Percentiles rank a stretch among this genome's conserved stretches.
Evolutionary conservation across 495 filamentous ascomycete genomes (phyloP).

Genomic region (Aspergillus coremiiformis): DNA sequence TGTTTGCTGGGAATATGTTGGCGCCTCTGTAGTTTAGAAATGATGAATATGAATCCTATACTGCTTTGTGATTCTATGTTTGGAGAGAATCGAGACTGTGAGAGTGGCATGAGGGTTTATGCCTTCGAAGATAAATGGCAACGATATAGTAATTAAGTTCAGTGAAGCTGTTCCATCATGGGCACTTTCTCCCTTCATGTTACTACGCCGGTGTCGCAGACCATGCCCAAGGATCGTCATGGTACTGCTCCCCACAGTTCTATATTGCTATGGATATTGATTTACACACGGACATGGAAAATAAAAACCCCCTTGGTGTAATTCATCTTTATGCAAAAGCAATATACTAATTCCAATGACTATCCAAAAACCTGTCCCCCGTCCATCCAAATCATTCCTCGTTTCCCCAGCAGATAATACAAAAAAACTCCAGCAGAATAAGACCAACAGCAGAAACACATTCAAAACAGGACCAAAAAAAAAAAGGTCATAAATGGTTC

Average conservation of each 20-base stretch:
- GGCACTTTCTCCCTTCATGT: too few relatives aligned
- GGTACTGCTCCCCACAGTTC: too few relatives aligned
- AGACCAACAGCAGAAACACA: conserved; percentile 1
- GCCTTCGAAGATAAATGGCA: too few relatives aligned
- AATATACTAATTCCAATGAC: background rate
- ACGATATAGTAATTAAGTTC: too few relatives aligned
- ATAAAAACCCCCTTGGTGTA: background rate
- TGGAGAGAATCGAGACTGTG: too few relatives aligned
- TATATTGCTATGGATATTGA: background rate
- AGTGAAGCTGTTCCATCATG: too few relatives aligned
- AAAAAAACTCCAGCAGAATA: background rate
- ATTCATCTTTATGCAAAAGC: too few relatives aligned
- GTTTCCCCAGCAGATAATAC: background rate
- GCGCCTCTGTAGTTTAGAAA: conserved; percentile 22
- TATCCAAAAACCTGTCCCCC: background rate
- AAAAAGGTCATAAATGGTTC: background rate
- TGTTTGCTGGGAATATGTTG: conserved; percentile 36
- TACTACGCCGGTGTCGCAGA: too few relatives aligned
- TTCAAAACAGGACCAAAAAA: conserved; percentile 10
- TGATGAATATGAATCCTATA: background rate
- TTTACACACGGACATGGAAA: background rate
- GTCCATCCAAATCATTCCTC: background rate
- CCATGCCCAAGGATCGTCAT: too few relatives aligned
- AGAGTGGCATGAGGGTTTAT: too few relatives aligned
- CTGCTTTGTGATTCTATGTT: background rate